A percentile compares a stretch with the other conserved stretches of the same genome.
Conservation (phyloP, 805 yeast species). For the Saccharomyces eubayanus region DNA sequence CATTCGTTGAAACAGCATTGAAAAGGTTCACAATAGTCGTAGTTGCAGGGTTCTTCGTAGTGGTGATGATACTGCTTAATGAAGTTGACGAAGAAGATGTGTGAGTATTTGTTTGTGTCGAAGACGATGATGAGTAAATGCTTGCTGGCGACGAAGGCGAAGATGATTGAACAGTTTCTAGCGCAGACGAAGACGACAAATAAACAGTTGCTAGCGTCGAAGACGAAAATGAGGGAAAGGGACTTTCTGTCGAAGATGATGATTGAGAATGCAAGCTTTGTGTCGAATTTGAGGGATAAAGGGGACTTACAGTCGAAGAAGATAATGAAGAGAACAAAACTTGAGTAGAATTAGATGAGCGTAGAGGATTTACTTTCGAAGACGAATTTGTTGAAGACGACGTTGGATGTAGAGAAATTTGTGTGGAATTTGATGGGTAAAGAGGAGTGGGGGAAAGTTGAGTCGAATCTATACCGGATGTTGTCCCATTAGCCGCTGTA, state of each 20-base stretch:
- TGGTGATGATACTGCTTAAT: slow-evolving; percentile 5
- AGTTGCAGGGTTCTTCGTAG: slow-evolving; percentile 11
- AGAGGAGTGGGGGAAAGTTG: slow-evolving; percentile 5
- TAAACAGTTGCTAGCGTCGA: not conserved
- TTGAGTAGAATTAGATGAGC: slow-evolving; percentile 6
- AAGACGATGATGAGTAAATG: slow-evolving; percentile 1
- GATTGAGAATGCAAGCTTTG: not conserved
- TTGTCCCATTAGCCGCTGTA: slow-evolving; percentile 1
- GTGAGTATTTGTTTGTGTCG: slow-evolving; percentile 1
- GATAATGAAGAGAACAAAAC: not conserved
- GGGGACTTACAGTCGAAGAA: slow-evolving; percentile 1
- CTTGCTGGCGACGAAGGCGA: slow-evolving; percentile 5
- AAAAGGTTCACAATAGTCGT: slow-evolving; percentile 38
- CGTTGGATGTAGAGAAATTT: slow-evolving; percentile 4
- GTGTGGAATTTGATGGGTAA: slow-evolving; percentile 3
- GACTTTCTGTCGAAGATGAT: not conserved
- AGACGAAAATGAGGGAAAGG: slow-evolving; percentile 1
- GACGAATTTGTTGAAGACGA: slow-evolving; percentile 3
- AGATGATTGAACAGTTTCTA: slow-evolving; percentile 2
- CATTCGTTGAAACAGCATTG: slow-evolving; percentile 36
- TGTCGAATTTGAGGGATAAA: not conserved
- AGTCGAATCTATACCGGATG: slow-evolving; percentile 2
- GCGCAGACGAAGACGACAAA: not conserved
- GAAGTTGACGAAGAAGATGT: slow-evolving; percentile 1
- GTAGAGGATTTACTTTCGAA: slow-evolving; percentile 1